Evolutionary conservation across 495 filamentous ascomycete species (phyloP), one percentile per base, ranked within the genome.

Genomic region (Penicilliopsis zonata): DNA sequence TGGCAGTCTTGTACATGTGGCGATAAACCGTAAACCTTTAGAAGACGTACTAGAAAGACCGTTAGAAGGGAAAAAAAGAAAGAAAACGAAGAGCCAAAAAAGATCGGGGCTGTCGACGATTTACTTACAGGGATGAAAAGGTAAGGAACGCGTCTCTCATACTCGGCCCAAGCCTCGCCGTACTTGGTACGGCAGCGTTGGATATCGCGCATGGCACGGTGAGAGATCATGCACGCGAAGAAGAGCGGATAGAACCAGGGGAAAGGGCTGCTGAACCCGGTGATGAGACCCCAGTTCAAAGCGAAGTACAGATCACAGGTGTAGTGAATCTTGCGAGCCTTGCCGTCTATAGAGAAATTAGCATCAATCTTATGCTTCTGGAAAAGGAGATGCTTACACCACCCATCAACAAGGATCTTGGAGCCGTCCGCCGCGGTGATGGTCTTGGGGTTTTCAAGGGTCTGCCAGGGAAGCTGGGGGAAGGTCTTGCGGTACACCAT

Each of bases 201-300:
- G 37, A 92, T 86, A 57, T 98, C 90, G 35, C 90, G 73, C 49
- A 65, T 65, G 13, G 85, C 80, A 35, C 90, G 82, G 59, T 98
- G 90, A 10, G 74, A 61, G 51, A 98, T 96, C 90, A 98, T 96
- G 46, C 57, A 63, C 15, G 67, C 61, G 53, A 98, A 98, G 66
- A 98, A 98, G 25, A 82, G 53, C 9, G 86, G 83, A 47, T 96
- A 93, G 56, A 98, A 98, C 87, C 88, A 98, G 2, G 90, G 90
- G 61, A 96, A 86, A 2, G 90, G 88, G 53, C 75, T 82, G 13
- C 61, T 65, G 57, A 79, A 78, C 9, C 76, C 76, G 15, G 72
- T 77, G 45, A 80, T 68, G 26, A 77, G 41, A 18, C 69, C 76
- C 76, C 76, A 80, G 38, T 63, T 67, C 28, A 77, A 37, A 5